Percentiles rank a stretch among this genome's conserved stretches.
These are phyloP conservation scores for Capsella bursapastoris DNA, from an alignment of 345 rosid species.

Conservation along the genomic window DNA sequence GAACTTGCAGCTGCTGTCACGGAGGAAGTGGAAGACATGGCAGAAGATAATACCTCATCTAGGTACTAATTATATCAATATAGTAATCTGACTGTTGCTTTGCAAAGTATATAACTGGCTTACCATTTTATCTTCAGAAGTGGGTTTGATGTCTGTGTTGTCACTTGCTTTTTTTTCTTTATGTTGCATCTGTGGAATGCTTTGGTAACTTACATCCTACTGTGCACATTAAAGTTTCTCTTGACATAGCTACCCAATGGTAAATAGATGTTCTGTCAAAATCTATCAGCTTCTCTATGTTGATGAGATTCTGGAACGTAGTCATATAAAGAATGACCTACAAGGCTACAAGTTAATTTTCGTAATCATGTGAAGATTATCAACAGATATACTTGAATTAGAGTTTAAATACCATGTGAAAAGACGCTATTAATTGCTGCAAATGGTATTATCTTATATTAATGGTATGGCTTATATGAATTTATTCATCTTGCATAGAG, in stretches of 20 bases:
- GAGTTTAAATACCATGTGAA: not conserved
- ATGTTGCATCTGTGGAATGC: conserved; percentile 4
- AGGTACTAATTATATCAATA: conserved; percentile 56
- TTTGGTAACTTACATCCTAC: conserved; percentile 14
- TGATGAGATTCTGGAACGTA: conserved; percentile 1
- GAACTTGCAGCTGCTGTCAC: conserved; percentile 60
- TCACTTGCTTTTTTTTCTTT: conserved; percentile 2
- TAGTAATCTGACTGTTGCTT: conserved; percentile 15
- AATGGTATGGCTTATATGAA: conserved; percentile 10
- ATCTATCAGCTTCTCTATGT: conserved; percentile 4
- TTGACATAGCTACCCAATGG: conserved; percentile 12
- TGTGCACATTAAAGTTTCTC: conserved; percentile 20
- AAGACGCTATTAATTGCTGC: conserved; percentile 3
- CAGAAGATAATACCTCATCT: conserved; percentile 84
- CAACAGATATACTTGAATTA: not conserved
- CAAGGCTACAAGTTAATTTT: not conserved
- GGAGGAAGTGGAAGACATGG: conserved; percentile 70
- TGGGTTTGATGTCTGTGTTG: conserved; percentile 19
- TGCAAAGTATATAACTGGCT: conserved; percentile 10
- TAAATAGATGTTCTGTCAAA: not conserved
- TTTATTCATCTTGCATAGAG: conserved; percentile 52
- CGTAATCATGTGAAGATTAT: conserved; percentile 1
- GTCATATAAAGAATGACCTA: not conserved
- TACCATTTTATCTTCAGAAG: conserved; percentile 3
- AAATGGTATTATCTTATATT: conserved; percentile 14